Base-by-base conservation (phyloP, 148 eudicot genomes). In the Agrostemma githago region DNA sequence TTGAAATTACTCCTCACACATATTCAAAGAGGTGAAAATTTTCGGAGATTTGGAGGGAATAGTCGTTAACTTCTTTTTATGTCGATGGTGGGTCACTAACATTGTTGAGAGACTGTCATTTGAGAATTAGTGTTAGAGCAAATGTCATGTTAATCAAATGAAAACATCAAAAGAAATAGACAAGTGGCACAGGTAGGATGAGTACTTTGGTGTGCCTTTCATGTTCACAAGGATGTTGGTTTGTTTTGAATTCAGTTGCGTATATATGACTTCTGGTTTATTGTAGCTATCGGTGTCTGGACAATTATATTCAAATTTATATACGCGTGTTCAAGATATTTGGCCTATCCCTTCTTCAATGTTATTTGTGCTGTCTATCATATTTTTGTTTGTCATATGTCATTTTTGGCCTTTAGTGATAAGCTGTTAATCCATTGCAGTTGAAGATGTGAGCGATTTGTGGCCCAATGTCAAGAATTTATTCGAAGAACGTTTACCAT, bases 391-490 rank as follows among this genome's bases (percentile, higher is more conserved):
- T 73, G 67, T 20, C 48, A 60, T 19, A 16, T 71, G 42, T 43
- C 48, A 46, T 54, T 57, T 72, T 56, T 26, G 12, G 17, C 61
- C 9, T 70, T 68, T 4, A 3, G 66, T 71, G 79, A 78, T 71
- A 46, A 66, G 17, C 67, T 17, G 5, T 69, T 12, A 62, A 40
- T 75, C 72, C 16, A 67, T 79, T 82, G 40, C 90, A 95, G 98
- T 95, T 79, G 98, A 92, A 87, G 98, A 95, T 81, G 97, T 95
- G 75, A 92, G 93, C 65, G 92, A 95, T 81, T 81, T 90, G 84
- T 95, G 98, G 98, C 98, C 96, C 65, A 71, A 59, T 71, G 88
- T 88, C 72, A 92, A 90, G 83, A 85, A 84, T 71, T 84, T 71
- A 41, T 90, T 95, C 74, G 93, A 90, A 75, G 86, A 81, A 76